Base-by-base conservation (phyloP, 192 early-diverging fungal genomes). In the Spinellus fusiger region DNA sequence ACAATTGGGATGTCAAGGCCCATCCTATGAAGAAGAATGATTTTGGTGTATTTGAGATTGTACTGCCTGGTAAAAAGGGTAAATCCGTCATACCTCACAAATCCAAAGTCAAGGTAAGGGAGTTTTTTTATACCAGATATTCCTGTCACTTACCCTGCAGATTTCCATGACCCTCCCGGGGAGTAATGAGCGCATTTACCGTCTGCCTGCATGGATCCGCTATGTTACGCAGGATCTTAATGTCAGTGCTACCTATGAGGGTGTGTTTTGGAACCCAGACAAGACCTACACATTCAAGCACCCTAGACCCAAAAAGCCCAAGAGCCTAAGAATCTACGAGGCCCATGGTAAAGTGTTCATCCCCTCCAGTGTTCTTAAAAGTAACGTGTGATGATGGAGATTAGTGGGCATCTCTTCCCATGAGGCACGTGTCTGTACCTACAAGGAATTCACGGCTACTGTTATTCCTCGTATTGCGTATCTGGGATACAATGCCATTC, bases 181-280 rank as follows among this genome's bases (percentile, higher is more conserved):
- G 37, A 49, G 52, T 61, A 88, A 89, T 7, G 86, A 89, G 63
- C 77, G 88, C 40, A 87, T 96, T 46, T 89, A 96, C 59, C 81
- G 96, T 47, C 77, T 98, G 35, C 93, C 96, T 33, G 94, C 92
- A 31, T 94, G 87, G 85, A 93, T 90, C 69, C 74, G 66, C 15
- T 80, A 91, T 31, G 94, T 91, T 20, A 86, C 83, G 4, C 96
- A 98, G 75, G 92, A 96, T 58, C 74, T 95, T 57, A 66, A 53
- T 59, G 81, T 86, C 15, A 89, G 85, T 68, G 85, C 89, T 5
- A 77, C 82, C n/a, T 96, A 96, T 71, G 93, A 98, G 33, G 88
- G 85, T 25, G 82, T 94, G 20, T 98, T 94, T 76, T 98, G 93
- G 92, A 89, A 98, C 71, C 95, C 95, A 44, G 75, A 80, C 18